phyloP scores from a whole-genome alignment of 2,329 filamentous ascomycete species.

The Fonsecaea nubica region DNA sequence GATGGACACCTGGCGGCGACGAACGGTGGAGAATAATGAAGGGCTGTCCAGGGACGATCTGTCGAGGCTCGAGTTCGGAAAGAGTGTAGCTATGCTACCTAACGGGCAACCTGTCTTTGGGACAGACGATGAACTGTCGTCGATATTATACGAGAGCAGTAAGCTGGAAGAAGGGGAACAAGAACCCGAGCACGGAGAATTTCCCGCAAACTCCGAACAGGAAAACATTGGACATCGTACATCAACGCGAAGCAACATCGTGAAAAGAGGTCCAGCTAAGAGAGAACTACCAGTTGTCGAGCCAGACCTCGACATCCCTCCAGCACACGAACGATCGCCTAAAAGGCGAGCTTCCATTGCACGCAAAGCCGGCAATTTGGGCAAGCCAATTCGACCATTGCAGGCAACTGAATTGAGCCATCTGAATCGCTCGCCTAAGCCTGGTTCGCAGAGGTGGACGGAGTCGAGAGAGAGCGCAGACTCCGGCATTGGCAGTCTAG shows the following conservation, averaged over 20 bases:
- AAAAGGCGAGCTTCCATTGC: conserved; percentile 35
- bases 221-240: conserved; percentile 1
- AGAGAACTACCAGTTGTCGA: background rate
- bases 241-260: conserved; percentile 10
- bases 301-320: conserved; percentile 28
- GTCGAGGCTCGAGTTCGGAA: conserved; percentile 52
- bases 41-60: conserved; percentile 51
- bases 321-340: conserved; percentile 20
- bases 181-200: conserved; percentile 7
- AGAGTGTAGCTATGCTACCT: conserved; percentile 40
- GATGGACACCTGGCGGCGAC: conserved; percentile 89
- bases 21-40: conserved; percentile 63
- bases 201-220: conserved; percentile 5
- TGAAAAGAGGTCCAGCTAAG: background rate
- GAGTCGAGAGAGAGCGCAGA: conserved; percentile 22
- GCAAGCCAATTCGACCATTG: conserved; percentile 32
- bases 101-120: conserved; percentile 45
- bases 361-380: conserved; percentile 33
- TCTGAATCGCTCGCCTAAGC: conserved; percentile 11
- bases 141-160: conserved; percentile 29
- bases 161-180: conserved; percentile 25
- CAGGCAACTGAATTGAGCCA: conserved; percentile 28
- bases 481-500: conserved; percentile 20
- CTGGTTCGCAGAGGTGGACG: conserved; percentile 2
- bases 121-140: conserved; percentile 37